Evolutionary conservation across 1,284 basidiomycete species (phyloP), one percentile per base, ranked within the genome.

Genomic region (Inonotus obliquus): DNA sequence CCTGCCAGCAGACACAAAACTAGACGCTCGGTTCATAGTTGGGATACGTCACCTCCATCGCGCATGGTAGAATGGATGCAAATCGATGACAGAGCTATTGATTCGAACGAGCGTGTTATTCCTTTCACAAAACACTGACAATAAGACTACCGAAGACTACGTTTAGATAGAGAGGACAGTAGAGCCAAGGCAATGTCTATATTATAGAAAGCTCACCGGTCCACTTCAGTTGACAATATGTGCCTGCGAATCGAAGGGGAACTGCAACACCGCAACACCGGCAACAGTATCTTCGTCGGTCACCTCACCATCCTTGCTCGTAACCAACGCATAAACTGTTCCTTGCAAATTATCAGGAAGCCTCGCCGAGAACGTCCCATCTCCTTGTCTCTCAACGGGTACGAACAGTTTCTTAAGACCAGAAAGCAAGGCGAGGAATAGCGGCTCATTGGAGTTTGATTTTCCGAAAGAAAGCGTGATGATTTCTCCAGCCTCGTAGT

Each of bases 381-480:
- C 63, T 38, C 64, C 63, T 62, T 49, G 49, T 52, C 69, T 67
- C 64, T 63, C 63, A 27, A 77, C 68, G 37, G 72, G 71, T 65
- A 71, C 70, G 62, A 65, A 67, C 56, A 66, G 62, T 51, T 69
- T 68, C 47, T 67, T 66, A 51, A 74, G 69, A 44, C 73, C 75
- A 39, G 70, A 67, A 62, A 76, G 70, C 67, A 79, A 68, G 61
- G 76, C 75, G 63, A 71, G 71, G 68, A 57, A 64, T 54, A 65
- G 27, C 44, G 72, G 72, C 47, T 69, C 67, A 17, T 63, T 39
- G 53, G 76, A 67, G 37, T 65, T 70, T 23, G 74, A 65, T 19
- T 64, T 62, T n/a, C 69, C 61, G 55, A 71, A 66, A 2, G 63
- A 60, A 65, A 76, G 56, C 14, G 64, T 66, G 35, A 69, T 64